Evolutionary conservation across 2,329 filamentous ascomycete species (phyloP).

Genomic region (Proliferodiscus dingleyae): DNA sequence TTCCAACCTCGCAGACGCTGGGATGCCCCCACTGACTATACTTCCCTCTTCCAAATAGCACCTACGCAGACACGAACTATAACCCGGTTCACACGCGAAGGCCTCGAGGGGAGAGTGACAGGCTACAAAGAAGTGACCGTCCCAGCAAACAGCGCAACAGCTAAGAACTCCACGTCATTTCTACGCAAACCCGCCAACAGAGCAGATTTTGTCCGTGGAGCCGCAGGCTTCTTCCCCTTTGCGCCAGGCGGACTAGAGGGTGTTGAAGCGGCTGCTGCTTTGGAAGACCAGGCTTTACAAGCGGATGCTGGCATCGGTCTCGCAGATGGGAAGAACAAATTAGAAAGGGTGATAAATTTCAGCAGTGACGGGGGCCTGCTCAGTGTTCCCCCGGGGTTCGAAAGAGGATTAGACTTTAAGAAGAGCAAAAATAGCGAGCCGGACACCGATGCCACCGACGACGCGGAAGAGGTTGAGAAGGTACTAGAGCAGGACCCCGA

Average conservation of each 20-base stretch:
- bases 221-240: slow-evolving; percentile 91
- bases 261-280: slow-evolving; percentile 77
- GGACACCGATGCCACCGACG: slow-evolving; percentile 55
- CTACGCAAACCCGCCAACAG: slow-evolving; percentile 78
- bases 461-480: slow-evolving; percentile 66
- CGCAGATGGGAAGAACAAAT: slow-evolving; percentile 44
- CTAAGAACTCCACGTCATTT: slow-evolving; percentile 91
- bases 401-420: slow-evolving; percentile 68
- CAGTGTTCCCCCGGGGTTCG: slow-evolving; percentile 76
- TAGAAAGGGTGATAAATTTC: slow-evolving; percentile 85
- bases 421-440: slow-evolving; percentile 53
- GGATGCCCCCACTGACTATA: slow-evolving; percentile 75
- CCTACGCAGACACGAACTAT: slow-evolving; percentile 93
- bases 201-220: slow-evolving; percentile 88
- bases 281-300: slow-evolving; percentile 69
- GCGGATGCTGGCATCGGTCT: slow-evolving; percentile 40
- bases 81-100: slow-evolving; percentile 85
- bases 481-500: slow-evolving; percentile 48
- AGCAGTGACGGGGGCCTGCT: slow-evolving; percentile 72
- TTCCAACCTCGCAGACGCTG: slow-evolving; percentile 50
- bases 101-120: slow-evolving; percentile 85
- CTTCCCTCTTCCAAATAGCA: slow-evolving; percentile 79
- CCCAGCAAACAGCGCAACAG: slow-evolving; percentile 80
- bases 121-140: slow-evolving; percentile 94
- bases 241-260: slow-evolving; percentile 84